These are phyloP conservation scores for Axilococcus clingmanii DNA, from an alignment of 139 green algal species.

Conservation along the genomic window DNA sequence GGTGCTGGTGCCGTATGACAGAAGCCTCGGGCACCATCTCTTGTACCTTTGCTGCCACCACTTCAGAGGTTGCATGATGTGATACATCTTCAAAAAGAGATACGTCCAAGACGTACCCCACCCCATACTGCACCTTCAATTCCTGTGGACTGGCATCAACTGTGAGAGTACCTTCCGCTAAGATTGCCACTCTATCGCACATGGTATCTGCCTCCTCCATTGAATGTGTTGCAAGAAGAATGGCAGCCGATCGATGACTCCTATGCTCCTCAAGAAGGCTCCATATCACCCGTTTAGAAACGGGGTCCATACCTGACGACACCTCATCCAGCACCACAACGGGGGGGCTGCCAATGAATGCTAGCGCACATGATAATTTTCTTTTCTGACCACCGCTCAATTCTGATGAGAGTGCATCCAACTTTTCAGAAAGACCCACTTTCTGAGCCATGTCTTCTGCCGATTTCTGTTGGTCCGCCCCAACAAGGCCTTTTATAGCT, in stretches of 20 bases:
- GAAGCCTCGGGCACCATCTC: too few species aligned
- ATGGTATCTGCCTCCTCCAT: constrained; percentile 70
- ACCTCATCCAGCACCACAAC: constrained; percentile 68
- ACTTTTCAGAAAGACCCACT: constrained; percentile 39
- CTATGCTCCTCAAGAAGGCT: constrained; percentile 61
- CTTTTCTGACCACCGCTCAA: constrained; percentile 44
- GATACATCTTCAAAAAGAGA: too few species aligned
- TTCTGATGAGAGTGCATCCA: constrained; percentile 7
- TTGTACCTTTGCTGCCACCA: constrained; percentile 33
- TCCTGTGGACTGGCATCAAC: constrained; percentile 54
- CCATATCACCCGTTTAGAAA: constrained; percentile 55
- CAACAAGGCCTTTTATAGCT: constrained; percentile 55
- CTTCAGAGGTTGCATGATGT: constrained; percentile 6
- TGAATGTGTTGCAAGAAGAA: constrained; percentile 89
- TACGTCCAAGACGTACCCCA: constrained; percentile 72
- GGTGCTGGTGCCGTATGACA: too few species aligned
- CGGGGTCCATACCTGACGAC: constrained; percentile 52
- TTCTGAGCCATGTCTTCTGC: constrained; percentile 36
- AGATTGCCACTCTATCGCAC: constrained; percentile 72
- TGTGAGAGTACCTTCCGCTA: constrained; percentile 47
- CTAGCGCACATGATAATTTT: constrained; percentile 38
- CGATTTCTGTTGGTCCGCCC: constrained; percentile 18
- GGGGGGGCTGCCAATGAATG: constrained; percentile 31
- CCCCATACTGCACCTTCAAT: constrained; percentile 64
- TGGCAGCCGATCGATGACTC: constrained; percentile 29